These are phyloP conservation scores for Boletus sp. DNA, from an alignment of 768 basidiomycete genomes.

Conservation along the genomic window DNA sequence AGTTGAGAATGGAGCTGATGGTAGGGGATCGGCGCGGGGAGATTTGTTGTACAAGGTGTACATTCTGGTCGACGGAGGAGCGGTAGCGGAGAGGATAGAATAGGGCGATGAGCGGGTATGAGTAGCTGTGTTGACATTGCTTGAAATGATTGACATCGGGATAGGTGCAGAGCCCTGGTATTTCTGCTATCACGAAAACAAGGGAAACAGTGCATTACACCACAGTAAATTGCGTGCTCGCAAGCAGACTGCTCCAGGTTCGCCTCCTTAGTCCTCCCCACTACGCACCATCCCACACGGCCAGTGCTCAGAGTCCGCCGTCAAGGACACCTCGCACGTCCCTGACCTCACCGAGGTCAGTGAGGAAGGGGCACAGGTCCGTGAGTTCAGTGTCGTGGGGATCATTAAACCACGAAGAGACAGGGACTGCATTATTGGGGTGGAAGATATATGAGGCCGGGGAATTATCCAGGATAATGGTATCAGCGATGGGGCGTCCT, in stretches of 20 bases:
- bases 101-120: neutral
- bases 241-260: slow-evolving; percentile 18
- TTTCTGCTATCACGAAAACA: slow-evolving; percentile 32
- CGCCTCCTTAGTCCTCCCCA: slow-evolving; percentile 15
- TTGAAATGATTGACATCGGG: slow-evolving; percentile 13
- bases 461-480: slow-evolving; percentile 98
- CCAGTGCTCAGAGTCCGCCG: slow-evolving; percentile 59
- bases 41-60: slow-evolving; percentile 24
- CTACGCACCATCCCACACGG: slow-evolving; percentile 17
- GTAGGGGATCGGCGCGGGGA: slow-evolving; percentile 4
- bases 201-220: slow-evolving; percentile 27
- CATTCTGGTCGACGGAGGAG: slow-evolving; percentile 12
- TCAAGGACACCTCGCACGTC: slow-evolving; percentile 93
- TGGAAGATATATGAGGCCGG: slow-evolving; percentile 99
- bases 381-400: slow-evolving; percentile 98
- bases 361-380: slow-evolving; percentile 90
- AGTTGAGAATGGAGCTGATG: slow-evolving; percentile 13
- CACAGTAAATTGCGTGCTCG: slow-evolving; percentile 24
- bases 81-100: slow-evolving; percentile 1
- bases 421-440: slow-evolving; percentile 97
- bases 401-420: slow-evolving; percentile 99
- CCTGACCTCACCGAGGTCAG: slow-evolving; percentile 78
- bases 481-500: slow-evolving; percentile 88
- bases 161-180: slow-evolving; percentile 23
- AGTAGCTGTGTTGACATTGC: neutral